Conservation (phyloP, 805 yeast genomes). For the Scheffersomyces amazonensis region DNA sequence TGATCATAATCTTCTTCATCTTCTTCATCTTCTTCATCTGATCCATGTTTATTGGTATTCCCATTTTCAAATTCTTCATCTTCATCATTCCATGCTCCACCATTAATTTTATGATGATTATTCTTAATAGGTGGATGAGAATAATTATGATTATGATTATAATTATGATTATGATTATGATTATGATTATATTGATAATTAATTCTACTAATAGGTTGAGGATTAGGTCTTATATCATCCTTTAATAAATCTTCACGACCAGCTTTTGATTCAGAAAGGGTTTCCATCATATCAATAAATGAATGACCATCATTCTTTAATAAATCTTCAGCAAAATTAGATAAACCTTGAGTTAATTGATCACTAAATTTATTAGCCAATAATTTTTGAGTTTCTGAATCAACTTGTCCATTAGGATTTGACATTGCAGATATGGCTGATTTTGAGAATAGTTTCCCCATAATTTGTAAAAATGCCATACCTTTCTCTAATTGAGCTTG, state of each 20-base stretch:
- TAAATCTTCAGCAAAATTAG: slow-evolving; percentile 69
- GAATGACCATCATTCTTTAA: slow-evolving; percentile 74
- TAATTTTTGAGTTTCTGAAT: slow-evolving; percentile 3
- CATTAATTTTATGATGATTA: slow-evolving; percentile 1
- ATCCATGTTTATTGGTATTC: neutral
- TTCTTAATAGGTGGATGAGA: too few relatives aligned
- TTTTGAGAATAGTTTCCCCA: slow-evolving; percentile 17
- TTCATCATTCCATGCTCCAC: slow-evolving; percentile 18
- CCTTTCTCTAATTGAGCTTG: slow-evolving; percentile 22
- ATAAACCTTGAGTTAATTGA: slow-evolving; percentile 22
- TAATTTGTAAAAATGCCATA: slow-evolving; percentile 19
- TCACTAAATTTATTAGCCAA: slow-evolving; percentile 11
- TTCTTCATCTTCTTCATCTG: slow-evolving; percentile 18
- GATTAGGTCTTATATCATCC: slow-evolving; percentile 7
- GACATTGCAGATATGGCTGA: neutral
- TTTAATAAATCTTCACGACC: slow-evolving; percentile 24
- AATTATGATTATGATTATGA: slow-evolving; percentile 4
- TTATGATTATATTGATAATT: neutral
- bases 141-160: slow-evolving; percentile 2
- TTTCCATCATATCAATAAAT: slow-evolving; percentile 78
- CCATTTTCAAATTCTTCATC: too few relatives aligned
- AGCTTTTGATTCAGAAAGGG: slow-evolving; percentile 53
- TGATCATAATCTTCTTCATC: slow-evolving; percentile 19
- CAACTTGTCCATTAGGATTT: neutral
- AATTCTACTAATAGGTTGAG: neutral